A percentile compares a stretch with the other conserved stretches of the same genome.
Evolutionary conservation across 192 early-diverging fungal species (phyloP).

Genomic region (Mortierella antarctica): DNA sequence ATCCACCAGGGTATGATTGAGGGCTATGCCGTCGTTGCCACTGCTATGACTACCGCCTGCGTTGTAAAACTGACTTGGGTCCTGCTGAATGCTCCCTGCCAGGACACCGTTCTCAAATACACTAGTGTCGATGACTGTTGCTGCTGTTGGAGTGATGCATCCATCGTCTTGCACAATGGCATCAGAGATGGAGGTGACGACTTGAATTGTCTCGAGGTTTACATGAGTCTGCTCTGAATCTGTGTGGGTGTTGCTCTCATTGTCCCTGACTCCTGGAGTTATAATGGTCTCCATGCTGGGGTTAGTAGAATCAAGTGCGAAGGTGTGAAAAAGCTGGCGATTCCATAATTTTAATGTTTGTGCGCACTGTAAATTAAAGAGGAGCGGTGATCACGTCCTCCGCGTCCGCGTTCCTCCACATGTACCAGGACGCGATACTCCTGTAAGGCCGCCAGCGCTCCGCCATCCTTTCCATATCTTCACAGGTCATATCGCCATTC

Average conservation of each 20-base stretch:
- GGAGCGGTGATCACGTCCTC: constrained; percentile 22
- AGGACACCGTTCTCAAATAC: constrained; percentile 31
- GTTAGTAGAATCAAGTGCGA: neutral
- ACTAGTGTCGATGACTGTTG: constrained; percentile 10
- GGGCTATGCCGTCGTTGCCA: neutral
- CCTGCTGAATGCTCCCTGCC: constrained; percentile 9
- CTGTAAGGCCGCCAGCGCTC: constrained; percentile 46
- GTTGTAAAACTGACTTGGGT: neutral
- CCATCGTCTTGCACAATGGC: constrained; percentile 26
- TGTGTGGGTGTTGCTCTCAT: neutral
- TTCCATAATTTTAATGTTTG: neutral
- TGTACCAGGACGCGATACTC: constrained; percentile 49
- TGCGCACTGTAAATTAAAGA: neutral
- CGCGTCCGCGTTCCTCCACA: constrained; percentile 36
- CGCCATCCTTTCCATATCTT: constrained; percentile 49
- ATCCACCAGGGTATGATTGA: neutral
- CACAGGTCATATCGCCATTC: constrained; percentile 34
- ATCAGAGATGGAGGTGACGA: constrained; percentile 18
- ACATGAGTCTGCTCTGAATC: neutral
- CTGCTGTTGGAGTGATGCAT: constrained; percentile 24
- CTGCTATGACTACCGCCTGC: too few species aligned
- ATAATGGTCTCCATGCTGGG: constrained; percentile 8
- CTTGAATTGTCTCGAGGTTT: constrained; percentile 14
- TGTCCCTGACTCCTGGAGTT: constrained; percentile 1
- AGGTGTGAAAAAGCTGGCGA: neutral